phyloP scores from a whole-genome alignment of 1,284 basidiomycete genomes.

The Apiotrichum gracile region DNA sequence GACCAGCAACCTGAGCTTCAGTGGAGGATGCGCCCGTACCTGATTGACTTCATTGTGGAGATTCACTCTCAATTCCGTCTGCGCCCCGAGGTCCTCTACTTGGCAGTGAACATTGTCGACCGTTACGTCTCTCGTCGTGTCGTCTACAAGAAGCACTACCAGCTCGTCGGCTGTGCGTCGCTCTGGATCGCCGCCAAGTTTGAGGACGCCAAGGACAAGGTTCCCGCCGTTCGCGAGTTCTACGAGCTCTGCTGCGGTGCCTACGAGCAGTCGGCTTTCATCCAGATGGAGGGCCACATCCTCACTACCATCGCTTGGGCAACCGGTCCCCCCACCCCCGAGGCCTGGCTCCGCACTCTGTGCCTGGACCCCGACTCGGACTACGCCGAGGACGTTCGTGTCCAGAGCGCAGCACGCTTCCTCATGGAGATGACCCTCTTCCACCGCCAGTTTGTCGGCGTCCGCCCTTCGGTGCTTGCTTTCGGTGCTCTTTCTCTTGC shows the following conservation, averaged over 20 bases:
- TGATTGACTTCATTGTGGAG: slow-evolving; percentile 98
- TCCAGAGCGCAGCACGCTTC: slow-evolving; percentile 92
- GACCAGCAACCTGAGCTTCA: slow-evolving; percentile 96
- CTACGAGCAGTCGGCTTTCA: slow-evolving; percentile 92
- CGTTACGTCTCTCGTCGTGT: slow-evolving; percentile 97
- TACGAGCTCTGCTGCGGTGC: slow-evolving; percentile 90
- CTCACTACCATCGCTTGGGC: slow-evolving; percentile 93
- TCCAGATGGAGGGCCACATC: slow-evolving; percentile 94
- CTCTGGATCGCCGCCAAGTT: slow-evolving; percentile 99
- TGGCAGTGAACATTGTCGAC: slow-evolving; percentile 97
- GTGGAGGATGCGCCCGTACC: slow-evolving; percentile 98
- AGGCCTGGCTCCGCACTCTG: slow-evolving; percentile 79
- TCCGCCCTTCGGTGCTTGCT: slow-evolving; percentile 79
- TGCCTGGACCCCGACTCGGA: slow-evolving; percentile 48
- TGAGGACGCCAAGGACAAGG: slow-evolving; percentile 97
- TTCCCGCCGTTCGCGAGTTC: slow-evolving; percentile 89
- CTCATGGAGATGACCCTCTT: slow-evolving; percentile 98
- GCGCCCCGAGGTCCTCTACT: slow-evolving; percentile 95
- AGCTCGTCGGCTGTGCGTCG: slow-evolving; percentile 96
- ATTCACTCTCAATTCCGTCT: slow-evolving; percentile 95
- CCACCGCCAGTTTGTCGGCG: slow-evolving; percentile 88
- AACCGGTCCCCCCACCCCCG: slow-evolving; percentile 94
- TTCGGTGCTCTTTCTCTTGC: slow-evolving; percentile 81
- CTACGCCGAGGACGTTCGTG: slow-evolving; percentile 72
- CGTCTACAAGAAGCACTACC: slow-evolving; percentile 98